These are phyloP conservation scores for Malassezia restricta DNA, from an alignment of 1,284 basidiomycete genomes.

Conservation along the genomic window DNA sequence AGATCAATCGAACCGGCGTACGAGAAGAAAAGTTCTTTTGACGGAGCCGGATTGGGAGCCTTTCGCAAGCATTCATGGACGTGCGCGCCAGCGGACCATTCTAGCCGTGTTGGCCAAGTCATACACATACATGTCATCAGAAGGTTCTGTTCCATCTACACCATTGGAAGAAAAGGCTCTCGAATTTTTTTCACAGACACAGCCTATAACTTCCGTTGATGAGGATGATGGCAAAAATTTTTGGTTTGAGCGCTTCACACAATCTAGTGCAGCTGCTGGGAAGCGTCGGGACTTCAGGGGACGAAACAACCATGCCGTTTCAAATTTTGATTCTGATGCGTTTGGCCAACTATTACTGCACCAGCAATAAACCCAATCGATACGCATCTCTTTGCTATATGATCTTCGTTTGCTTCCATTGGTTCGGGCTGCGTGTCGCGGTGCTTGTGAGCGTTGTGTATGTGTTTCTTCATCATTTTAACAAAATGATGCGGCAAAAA, in stretches of 20 bases:
- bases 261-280: constrained; percentile 37
- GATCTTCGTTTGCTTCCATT: not conserved
- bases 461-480: no score
- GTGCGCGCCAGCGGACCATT: constrained; percentile 34
- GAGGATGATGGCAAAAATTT: constrained; percentile 23
- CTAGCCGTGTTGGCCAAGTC: constrained; percentile 11
- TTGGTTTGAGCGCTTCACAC: constrained; percentile 41
- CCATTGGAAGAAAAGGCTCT: not conserved
- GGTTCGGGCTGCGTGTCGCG: not conserved
- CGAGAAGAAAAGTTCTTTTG: constrained; percentile 15
- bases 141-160: not conserved
- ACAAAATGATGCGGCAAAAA: no score
- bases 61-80: constrained; percentile 25
- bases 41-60: constrained; percentile 38
- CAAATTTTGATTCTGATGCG: not conserved
- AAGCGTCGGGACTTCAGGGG: constrained; percentile 43
- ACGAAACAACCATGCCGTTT: not conserved
- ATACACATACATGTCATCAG: not conserved
- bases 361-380: no score
- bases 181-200: not conserved
- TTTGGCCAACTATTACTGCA: not conserved
- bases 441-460: not conserved
- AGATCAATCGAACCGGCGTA: not conserved
- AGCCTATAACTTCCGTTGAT: constrained; percentile 1
- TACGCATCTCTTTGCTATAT: no score